Conservation (phyloP, 441 rosid species). For the Erodium moschatum region DNA sequence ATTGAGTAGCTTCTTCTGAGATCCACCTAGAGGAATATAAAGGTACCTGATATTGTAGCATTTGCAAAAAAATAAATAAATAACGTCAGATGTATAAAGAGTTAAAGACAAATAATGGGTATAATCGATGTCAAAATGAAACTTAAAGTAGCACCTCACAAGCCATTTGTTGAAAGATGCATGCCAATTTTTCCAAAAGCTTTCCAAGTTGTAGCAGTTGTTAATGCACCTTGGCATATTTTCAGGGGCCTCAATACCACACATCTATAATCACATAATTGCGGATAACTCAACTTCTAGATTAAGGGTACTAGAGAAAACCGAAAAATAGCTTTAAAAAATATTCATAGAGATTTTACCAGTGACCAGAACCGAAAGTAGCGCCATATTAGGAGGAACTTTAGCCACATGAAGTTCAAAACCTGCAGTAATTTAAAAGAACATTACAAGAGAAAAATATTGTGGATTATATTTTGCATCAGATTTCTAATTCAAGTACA, state of each 20-base stretch:
- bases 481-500: neutral
- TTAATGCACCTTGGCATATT: slow-evolving; percentile 90
- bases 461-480: slow-evolving; percentile 5
- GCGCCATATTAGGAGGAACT: slow-evolving; percentile 91
- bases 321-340: neutral
- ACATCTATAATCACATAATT: slow-evolving; percentile 36
- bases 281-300: slow-evolving; percentile 4
- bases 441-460: slow-evolving; percentile 1
- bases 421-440: slow-evolving; percentile 43
- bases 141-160: slow-evolving; percentile 51
- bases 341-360: slow-evolving; percentile 36
- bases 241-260: slow-evolving; percentile 84
- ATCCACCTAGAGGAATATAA: slow-evolving; percentile 94
- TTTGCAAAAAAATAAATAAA: too few relatives aligned
- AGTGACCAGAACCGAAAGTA: slow-evolving; percentile 91
- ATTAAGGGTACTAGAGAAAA: neutral
- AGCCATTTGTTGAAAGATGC: slow-evolving; percentile 98
- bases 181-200: slow-evolving; percentile 98
- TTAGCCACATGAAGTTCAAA: slow-evolving; percentile 94
- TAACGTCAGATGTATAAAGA: slow-evolving; percentile 8
- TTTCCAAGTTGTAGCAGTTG: slow-evolving; percentile 79
- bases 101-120: slow-evolving; percentile 8
- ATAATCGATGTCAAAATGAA: slow-evolving; percentile 3
- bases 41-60: slow-evolving; percentile 48
- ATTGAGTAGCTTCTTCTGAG: slow-evolving; percentile 65